phyloP scores from a whole-genome alignment of 2,329 filamentous ascomycete genomes.

The Ophiobolus disseminans region DNA sequence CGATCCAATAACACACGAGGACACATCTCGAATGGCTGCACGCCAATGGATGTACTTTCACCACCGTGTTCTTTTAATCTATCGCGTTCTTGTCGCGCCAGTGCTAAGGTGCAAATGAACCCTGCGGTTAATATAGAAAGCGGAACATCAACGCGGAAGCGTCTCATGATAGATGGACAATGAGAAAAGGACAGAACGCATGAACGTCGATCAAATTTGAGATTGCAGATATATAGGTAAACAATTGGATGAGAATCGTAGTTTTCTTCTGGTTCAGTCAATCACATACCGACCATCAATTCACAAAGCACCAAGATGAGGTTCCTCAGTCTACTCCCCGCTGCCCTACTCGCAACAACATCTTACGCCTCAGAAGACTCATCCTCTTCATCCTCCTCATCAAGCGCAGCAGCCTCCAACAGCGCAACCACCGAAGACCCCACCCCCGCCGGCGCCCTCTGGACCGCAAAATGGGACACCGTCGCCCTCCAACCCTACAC shows the following conservation, averaged over 20 bases:
- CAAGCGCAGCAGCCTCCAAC: no score
- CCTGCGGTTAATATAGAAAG: slow-evolving; percentile 26
- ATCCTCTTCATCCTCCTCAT: slow-evolving; percentile 5
- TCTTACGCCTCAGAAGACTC: slow-evolving; percentile 23
- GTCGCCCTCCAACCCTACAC: slow-evolving; percentile 30
- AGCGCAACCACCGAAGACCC: slow-evolving; percentile 26
- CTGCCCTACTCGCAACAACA: slow-evolving; percentile 29
- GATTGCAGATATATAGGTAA: slow-evolving; percentile 6
- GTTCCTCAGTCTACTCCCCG: slow-evolving; percentile 26
- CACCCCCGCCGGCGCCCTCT: slow-evolving; percentile 38
- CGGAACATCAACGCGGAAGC: slow-evolving; percentile 15
- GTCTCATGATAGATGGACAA: slow-evolving; percentile 1
- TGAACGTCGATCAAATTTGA: background rate
- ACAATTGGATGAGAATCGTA: background rate
- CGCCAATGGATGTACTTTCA: background rate
- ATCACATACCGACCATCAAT: no score
- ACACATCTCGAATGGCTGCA: no score
- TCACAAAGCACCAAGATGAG: slow-evolving; percentile 29
- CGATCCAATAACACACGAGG: no score
- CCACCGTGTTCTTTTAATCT: slow-evolving; percentile 32
- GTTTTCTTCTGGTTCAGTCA: no score
- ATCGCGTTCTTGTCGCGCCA: slow-evolving; percentile 18
- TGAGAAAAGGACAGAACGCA: slow-evolving; percentile 26
- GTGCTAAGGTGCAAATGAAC: slow-evolving; percentile 5
- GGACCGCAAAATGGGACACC: slow-evolving; percentile 38